Conservation (phyloP, 192 early-diverging fungal species). For the Backusella circina region DNA sequence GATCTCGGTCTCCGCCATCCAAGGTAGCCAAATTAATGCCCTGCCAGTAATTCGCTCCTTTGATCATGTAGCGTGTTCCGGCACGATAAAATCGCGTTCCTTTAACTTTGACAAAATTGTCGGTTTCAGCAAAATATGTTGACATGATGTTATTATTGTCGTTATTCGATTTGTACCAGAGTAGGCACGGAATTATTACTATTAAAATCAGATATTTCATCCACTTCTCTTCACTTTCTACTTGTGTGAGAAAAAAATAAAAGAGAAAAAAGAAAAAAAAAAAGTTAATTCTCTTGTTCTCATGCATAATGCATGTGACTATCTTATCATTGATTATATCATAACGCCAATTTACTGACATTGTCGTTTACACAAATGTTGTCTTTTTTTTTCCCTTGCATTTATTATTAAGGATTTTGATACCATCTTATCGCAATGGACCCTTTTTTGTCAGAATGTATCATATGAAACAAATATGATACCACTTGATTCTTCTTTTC, state of each 20-base stretch:
- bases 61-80: slow-evolving; percentile 33
- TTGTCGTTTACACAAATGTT: not conserved
- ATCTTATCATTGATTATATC: not conserved
- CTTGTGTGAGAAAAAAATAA: not conserved
- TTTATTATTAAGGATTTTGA: not conserved
- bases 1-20: slow-evolving; percentile 45
- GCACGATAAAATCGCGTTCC: slow-evolving; percentile 36
- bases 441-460: not conserved
- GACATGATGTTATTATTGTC: not conserved
- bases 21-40: slow-evolving; percentile 62
- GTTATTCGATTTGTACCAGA: not conserved
- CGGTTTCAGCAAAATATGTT: not conserved
- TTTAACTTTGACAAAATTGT: slow-evolving; percentile 40
- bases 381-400: not conserved
- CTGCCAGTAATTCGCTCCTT: slow-evolving; percentile 72
- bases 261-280: not conserved
- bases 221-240: not conserved
- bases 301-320: not conserved
- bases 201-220: not conserved
- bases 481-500: not conserved
- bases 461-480: not conserved
- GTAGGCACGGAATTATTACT: not conserved
- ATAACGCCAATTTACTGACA: not conserved
- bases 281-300: not conserved
- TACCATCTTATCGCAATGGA: not conserved